Conservation (phyloP, 2,329 filamentous ascomycete genomes). For the Talaromyces sp. region DNA sequence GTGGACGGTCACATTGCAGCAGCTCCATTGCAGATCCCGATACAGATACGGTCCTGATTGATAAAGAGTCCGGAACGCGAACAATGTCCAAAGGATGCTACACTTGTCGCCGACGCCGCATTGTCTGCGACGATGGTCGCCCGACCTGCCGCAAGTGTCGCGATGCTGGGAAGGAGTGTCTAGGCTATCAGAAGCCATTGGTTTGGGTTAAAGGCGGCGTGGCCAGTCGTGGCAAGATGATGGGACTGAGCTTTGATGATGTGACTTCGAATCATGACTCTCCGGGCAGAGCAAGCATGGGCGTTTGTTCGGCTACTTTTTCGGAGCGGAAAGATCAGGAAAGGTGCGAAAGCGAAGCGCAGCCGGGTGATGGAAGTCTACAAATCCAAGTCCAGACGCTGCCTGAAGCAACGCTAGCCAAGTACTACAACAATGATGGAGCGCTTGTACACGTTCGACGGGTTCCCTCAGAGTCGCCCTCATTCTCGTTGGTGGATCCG, state of each 20-base stretch:
- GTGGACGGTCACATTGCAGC: neutral
- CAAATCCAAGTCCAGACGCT: neutral
- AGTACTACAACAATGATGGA: neutral
- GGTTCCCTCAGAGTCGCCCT: conserved; percentile 18
- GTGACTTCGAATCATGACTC: conserved; percentile 12
- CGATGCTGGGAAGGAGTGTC: conserved; percentile 37
- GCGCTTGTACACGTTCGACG: conserved; percentile 14
- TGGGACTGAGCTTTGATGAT: conserved; percentile 47
- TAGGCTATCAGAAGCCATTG: conserved; percentile 38
- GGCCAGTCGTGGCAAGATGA: conserved; percentile 44
- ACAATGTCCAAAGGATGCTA: conserved; percentile 38
- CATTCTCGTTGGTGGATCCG: conserved; percentile 40
- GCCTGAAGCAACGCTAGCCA: neutral
- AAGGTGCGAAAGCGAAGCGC: neutral
- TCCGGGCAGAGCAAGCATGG: neutral
- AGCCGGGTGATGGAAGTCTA: neutral
- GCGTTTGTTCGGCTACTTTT: neutral
- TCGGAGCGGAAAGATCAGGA: neutral
- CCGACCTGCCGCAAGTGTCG: conserved; percentile 38
- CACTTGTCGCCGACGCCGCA: conserved; percentile 39
- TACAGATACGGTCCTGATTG: neutral
- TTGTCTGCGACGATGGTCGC: conserved; percentile 38
- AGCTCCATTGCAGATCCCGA: neutral
- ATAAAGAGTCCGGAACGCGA: neutral
- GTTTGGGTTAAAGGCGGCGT: conserved; percentile 40